Evolutionary conservation across 2,329 filamentous ascomycete species (phyloP).

Genomic region (Metarhizium rileyi): DNA sequence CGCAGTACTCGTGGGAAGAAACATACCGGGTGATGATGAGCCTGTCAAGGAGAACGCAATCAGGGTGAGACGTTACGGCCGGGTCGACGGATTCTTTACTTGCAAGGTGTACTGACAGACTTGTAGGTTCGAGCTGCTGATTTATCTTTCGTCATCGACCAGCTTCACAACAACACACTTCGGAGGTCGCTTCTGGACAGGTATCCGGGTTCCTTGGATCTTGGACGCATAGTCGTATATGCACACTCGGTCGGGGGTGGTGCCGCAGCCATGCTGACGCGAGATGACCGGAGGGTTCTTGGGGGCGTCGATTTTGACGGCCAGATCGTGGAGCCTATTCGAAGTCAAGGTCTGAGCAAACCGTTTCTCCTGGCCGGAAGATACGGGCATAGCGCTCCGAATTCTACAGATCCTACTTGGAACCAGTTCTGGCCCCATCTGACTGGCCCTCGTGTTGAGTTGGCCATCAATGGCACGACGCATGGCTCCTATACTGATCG

Average conservation of each 20-base stretch:
- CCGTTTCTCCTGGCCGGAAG: constrained; percentile 24
- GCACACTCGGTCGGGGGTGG: constrained; percentile 32
- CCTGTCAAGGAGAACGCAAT: constrained; percentile 11
- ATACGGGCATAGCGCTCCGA: constrained; percentile 17
- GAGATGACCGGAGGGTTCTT: constrained; percentile 12
- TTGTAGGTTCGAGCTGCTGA: constrained; percentile 23
- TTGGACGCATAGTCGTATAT: constrained; percentile 14
- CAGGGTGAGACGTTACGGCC: constrained; percentile 10
- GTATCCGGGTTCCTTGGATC: constrained; percentile 17
- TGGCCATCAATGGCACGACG: constrained; percentile 15
- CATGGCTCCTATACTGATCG: constrained; percentile 25
- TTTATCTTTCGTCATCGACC: constrained; percentile 25
- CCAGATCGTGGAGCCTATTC: constrained; percentile 17
- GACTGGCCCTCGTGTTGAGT: constrained; percentile 15
- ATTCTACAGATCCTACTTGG: constrained; percentile 24
- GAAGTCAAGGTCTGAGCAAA: neutral
- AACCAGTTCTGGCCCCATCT: constrained; percentile 18
- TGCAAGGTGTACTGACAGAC: neutral
- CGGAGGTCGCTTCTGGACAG: constrained; percentile 10
- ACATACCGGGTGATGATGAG: constrained; percentile 9
- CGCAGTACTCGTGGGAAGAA: constrained; percentile 16
- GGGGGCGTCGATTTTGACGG: constrained; percentile 34
- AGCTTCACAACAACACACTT: constrained; percentile 13
- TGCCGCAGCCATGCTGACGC: constrained; percentile 17
- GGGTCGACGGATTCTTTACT: too few species aligned